Evolutionary conservation across 1,284 basidiomycete species (phyloP), one percentile per base, ranked within the genome.

Genomic region (Naganishia sp.): DNA sequence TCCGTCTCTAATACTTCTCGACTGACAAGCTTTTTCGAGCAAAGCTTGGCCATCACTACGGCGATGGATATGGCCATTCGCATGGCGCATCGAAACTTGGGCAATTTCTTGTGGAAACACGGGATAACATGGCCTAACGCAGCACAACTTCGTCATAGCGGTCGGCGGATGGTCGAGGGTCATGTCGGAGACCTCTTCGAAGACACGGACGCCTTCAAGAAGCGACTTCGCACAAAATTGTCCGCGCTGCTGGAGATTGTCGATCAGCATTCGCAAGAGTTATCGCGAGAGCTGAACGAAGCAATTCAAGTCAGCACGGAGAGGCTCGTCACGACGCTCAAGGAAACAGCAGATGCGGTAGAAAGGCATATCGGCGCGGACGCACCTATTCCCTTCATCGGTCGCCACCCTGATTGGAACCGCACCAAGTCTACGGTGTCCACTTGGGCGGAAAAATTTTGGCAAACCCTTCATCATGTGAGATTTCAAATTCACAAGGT

Each of bases 261-360:
- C 17, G 57, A 61, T 21, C 57, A 61, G 17, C 57, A 61, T 51
- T 13, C 50, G 17, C 57, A 61, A 41, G 57, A 39, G 2, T 28
- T 61, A 46, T 32, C 57, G 7, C 10, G 49, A 13, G 57, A 61
- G 11, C 21, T 61, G 13, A 32, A 61, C 57, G 50, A 61, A 31
- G 47, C 57, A 23, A 21, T 61, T 11, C 35, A 42, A 35, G 11
- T 39, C 21, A 61, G 46, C 45, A 41, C 23, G n/a, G 43, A 61
- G 57, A 50, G 32, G 17, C 23, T 61, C 6, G 15, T 41, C 6
- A 41, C 94, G 45, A 90, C 88, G 74, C 93, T 95, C 82, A 89
- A 88, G 74, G 81, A 88, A 57, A 88, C 93, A 23, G 88, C 90
- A 5, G 88, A 92, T 72, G 85, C 90, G 5, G 89, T 95, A 73